Evolutionary conservation across 225 moss, liverwort and hornwort species (phyloP).

Genomic region (Asterella californica): DNA sequence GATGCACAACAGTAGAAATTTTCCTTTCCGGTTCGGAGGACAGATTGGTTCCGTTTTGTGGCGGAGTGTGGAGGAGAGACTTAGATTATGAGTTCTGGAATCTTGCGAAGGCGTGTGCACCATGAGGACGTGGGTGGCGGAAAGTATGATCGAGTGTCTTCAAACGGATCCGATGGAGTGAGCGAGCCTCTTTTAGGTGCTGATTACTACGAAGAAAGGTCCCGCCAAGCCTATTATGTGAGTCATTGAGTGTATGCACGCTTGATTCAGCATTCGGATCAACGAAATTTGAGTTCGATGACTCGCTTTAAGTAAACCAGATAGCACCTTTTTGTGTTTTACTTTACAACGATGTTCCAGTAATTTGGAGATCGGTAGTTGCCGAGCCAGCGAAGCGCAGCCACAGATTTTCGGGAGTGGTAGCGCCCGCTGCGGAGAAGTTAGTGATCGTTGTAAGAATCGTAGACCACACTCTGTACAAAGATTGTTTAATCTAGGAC

Average conservation of each 20-base stretch:
- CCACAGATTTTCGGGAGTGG: neutral
- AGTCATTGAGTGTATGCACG: constrained; percentile 23
- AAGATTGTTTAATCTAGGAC: neutral
- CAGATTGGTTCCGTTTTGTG: neutral
- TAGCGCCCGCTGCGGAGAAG: neutral
- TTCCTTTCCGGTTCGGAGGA: neutral
- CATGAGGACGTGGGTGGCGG: constrained; percentile 72
- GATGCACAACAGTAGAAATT: constrained; percentile 10
- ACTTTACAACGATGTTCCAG: neutral
- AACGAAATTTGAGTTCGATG: neutral
- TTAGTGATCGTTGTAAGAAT: neutral
- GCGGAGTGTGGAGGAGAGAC: neutral
- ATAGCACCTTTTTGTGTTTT: neutral
- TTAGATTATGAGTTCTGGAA: constrained; percentile 75
- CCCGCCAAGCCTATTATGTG: constrained; percentile 56
- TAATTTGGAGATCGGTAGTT: neutral
- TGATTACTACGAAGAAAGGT: constrained; percentile 39
- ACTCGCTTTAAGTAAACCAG: neutral
- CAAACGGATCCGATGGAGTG: constrained; percentile 56
- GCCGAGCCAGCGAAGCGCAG: neutral
- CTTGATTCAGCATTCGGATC: constrained; percentile 5
- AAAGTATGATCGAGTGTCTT: constrained; percentile 57
- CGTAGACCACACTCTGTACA: neutral
- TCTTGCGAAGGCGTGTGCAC: constrained; percentile 82
- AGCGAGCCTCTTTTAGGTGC: constrained; percentile 73